phyloP scores from a whole-genome alignment of 805 yeast species.

The Jamesozyma gamospora region DNA sequence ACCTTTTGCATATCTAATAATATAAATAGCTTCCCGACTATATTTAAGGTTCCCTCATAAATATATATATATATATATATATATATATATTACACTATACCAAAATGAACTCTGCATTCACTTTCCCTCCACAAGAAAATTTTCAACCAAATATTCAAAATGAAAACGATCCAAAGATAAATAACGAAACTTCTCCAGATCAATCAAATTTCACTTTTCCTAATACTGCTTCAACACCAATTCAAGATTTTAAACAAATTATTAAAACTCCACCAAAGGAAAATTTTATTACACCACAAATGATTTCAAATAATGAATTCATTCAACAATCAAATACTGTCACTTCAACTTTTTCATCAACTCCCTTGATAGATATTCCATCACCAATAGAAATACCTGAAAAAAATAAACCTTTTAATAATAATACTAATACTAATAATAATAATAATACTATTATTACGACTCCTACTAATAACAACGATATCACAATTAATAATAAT shows the following conservation, averaged over 20 bases:
- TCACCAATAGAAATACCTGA: constrained; percentile 9
- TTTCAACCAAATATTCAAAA: neutral
- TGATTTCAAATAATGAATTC: neutral
- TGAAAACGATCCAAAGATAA: neutral
- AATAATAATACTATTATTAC: too few relatives aligned
- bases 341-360: constrained; percentile 1
- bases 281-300: constrained; percentile 1
- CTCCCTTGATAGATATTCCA: constrained; percentile 14
- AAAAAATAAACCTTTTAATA: neutral
- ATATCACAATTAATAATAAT: too few relatives aligned
- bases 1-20: too few relatives aligned
- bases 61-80: too few relatives aligned
- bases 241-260: neutral
- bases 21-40: too few relatives aligned
- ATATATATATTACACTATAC: neutral
- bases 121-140: constrained; percentile 17
- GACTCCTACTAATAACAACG: neutral
- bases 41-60: too few relatives aligned
- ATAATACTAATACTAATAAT: neutral
- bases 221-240: neutral
- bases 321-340: neutral
- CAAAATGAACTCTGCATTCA: constrained; percentile 22
- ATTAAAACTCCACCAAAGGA: neutral
- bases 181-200: neutral
- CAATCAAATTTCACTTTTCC: constrained; percentile 3